These are phyloP conservation scores for Colletotrichum theobromicola DNA, from an alignment of 2,329 filamentous ascomycete species.

Conservation along the genomic window DNA sequence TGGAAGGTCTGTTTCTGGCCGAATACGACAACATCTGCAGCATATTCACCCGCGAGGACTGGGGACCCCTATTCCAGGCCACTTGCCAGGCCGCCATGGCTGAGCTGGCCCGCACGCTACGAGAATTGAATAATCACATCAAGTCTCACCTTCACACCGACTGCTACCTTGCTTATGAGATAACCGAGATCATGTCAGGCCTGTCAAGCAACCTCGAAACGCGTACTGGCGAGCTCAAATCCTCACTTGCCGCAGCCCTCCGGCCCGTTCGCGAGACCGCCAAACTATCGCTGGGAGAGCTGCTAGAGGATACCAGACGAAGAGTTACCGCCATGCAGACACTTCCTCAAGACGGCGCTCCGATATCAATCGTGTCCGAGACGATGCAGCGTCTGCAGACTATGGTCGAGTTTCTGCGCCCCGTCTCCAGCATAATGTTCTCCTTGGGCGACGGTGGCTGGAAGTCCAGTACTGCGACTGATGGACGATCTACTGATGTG, in stretches of 20 bases:
- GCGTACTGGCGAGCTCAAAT: conserved; percentile 85
- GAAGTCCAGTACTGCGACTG: conserved; percentile 60
- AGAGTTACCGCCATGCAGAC: conserved; percentile 69
- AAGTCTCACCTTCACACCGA: conserved; percentile 86
- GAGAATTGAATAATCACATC: conserved; percentile 89
- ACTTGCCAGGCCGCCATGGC: conserved; percentile 80
- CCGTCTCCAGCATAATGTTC: conserved; percentile 87
- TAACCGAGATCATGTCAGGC: conserved; percentile 86
- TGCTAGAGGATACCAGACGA: conserved; percentile 83
- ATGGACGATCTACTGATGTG: conserved; percentile 64
- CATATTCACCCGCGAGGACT: conserved; percentile 86
- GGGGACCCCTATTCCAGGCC: conserved; percentile 77
- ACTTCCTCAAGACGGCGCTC: conserved; percentile 78
- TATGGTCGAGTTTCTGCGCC: conserved; percentile 85
- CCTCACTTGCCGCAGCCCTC: conserved; percentile 80
- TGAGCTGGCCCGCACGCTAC: conserved; percentile 84
- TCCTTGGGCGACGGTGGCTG: conserved; percentile 94
- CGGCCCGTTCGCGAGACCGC: conserved; percentile 92
- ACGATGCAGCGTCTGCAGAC: conserved; percentile 86
- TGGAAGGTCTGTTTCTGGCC: conserved; percentile 85
- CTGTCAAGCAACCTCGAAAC: conserved; percentile 81
- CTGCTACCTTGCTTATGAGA: conserved; percentile 94
- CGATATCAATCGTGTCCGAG: conserved; percentile 79
- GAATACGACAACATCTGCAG: conserved; percentile 92
- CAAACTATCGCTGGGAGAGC: conserved; percentile 80